Evolutionary conservation across 345 rosid genomes (phyloP), one percentile per base, ranked within the genome.

Genomic region (Passiflora organensis): DNA sequence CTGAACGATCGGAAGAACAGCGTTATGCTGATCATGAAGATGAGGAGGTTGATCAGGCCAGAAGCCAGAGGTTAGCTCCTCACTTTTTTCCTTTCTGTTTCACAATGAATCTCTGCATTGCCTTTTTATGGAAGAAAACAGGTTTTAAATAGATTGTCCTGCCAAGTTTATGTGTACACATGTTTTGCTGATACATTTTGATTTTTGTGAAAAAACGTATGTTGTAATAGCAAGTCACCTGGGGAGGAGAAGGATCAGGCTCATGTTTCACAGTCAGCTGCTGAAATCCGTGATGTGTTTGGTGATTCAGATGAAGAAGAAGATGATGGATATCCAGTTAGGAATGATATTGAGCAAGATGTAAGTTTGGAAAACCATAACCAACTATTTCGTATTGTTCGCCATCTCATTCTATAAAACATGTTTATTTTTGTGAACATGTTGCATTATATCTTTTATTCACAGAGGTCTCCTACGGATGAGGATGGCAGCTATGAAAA

Each of bases 261-360:
- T 63, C 81, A 76, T 46, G 69, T 69, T 67, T 66, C 78, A 49
- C 86, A 72, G 21, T 72, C 96, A 18, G 83, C 84, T 16, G 87
- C 84, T 41, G 95, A 89, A 71, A 86, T 93, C 64, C 95, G 99
- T 60, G 94, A 93, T 79, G 99, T 93, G 43, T 93, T 93, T 77
- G 99, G 99, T 55, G 96, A 83, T 47, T 89, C 97, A 28, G 99
- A 93, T 65, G 99, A 93, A 45, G 99, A 93, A 66, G 99, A 89
- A 28, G 86, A 59, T 16, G 81, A 71, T 49, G 91, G 71, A 23
- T 93, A 81, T 75, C 83, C 72, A 28, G 75, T 79, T 66, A 82
- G 62, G 59, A 72, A 82, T 73, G 91, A 86, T 56, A 64, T 83
- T 46, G 95, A 78, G 55, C 83, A 65, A 22, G 91, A 86, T 67